Percentiles rank a stretch among this genome's conserved stretches.
phyloP scores from a whole-genome alignment of 805 yeast species.

The Candida coquimbonensis region DNA sequence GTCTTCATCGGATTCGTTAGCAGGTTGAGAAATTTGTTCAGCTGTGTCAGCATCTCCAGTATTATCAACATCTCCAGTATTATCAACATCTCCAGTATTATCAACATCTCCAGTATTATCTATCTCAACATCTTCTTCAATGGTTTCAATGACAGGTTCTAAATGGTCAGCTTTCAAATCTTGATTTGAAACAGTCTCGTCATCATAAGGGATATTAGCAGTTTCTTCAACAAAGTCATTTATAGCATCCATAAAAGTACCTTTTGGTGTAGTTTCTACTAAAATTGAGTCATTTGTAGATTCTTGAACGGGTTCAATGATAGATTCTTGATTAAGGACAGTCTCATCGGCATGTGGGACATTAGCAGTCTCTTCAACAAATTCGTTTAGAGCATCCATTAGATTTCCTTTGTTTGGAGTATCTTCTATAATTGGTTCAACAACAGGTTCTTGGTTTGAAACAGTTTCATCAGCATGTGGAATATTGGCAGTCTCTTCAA shows the following conservation, averaged over 20 bases:
- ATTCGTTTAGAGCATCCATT: slow-evolving; percentile 1
- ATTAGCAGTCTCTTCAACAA: slow-evolving; percentile 5
- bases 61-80: too few species aligned
- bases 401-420: not conserved
- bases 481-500: too few species aligned
- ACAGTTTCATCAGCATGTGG: not conserved
- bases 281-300: too few species aligned
- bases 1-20: not conserved
- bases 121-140: not conserved
- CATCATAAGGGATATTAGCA: slow-evolving; percentile 1
- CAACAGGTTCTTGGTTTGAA: not conserved
- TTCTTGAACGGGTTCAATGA: not conserved
- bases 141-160: not conserved
- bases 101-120: too few species aligned
- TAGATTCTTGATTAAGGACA: not conserved
- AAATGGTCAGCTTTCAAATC: not conserved
- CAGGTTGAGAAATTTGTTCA: not conserved
- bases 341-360: slow-evolving; percentile 1
- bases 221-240: slow-evolving; percentile 5
- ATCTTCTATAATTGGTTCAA: not conserved
- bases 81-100: not conserved
- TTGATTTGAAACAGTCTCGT: not conserved
- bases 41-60: too few species aligned
- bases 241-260: not conserved
- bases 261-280: not conserved